These are phyloP conservation scores for Tolypocladium tropicale DNA, from an alignment of 2,329 filamentous ascomycete genomes.

Conservation along the genomic window DNA sequence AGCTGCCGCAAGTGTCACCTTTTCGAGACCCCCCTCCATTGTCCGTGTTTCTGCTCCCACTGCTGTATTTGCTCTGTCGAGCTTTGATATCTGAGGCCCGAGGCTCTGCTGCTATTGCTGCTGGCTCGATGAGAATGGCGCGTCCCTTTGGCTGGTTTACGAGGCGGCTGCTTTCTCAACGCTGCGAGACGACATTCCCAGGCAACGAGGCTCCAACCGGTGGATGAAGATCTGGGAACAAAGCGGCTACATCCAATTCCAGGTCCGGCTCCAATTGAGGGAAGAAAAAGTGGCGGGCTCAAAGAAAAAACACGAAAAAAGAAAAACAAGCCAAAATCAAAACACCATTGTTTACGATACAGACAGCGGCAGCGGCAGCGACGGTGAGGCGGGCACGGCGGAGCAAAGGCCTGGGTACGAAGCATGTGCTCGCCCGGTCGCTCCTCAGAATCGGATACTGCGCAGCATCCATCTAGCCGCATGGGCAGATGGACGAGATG, in stretches of 20 bases:
- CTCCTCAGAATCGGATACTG: neutral
- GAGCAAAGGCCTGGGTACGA: neutral
- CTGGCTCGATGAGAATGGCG: neutral
- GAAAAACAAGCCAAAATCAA: too few species aligned
- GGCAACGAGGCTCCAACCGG: neutral
- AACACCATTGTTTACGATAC: neutral
- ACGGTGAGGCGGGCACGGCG: neutral
- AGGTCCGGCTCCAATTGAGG: neutral
- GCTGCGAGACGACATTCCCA: neutral
- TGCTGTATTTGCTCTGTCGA: neutral
- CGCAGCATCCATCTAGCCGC: neutral
- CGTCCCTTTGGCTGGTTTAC: neutral
- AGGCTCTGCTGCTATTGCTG: neutral
- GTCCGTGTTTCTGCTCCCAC: neutral
- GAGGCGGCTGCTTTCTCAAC: neutral
- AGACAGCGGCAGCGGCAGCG: neutral
- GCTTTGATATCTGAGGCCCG: neutral
- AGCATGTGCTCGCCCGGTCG: neutral
- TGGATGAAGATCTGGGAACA: too few species aligned
- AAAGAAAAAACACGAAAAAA: too few species aligned
- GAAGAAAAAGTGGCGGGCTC: neutral
- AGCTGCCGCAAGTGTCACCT: neutral
- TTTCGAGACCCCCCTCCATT: neutral
- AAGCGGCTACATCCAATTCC: neutral
- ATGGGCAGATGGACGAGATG: neutral